A percentile compares a stretch with the other conserved stretches of the same genome.
phyloP scores from a whole-genome alignment of 2,329 filamentous ascomycete species.

The Phyllosticta citribraziliensis region DNA sequence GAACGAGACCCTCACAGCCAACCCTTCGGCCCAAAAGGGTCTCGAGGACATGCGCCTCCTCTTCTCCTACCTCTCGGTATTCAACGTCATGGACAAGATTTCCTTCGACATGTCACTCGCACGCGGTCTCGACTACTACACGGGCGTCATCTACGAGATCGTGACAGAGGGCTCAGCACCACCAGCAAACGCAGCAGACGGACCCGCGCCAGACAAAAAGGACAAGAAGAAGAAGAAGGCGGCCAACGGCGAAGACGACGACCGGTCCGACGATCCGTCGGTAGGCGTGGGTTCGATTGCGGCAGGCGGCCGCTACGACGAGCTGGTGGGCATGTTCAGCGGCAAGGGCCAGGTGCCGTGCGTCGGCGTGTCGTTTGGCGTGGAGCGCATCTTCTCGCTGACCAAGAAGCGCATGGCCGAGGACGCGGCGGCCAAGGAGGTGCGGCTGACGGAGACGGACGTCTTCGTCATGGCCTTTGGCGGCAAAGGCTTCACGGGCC shows the following conservation, averaged over 20 bases:
- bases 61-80: constrained; percentile 72
- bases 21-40: constrained; percentile 67
- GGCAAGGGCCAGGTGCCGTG: constrained; percentile 80
- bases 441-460: constrained; percentile 68
- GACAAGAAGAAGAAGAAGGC: constrained; percentile 36
- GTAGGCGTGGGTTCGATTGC: constrained; percentile 81
- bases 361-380: constrained; percentile 84
- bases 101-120: constrained; percentile 88
- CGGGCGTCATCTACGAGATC: constrained; percentile 82
- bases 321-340: constrained; percentile 88
- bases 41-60: constrained; percentile 72
- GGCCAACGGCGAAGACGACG: constrained; percentile 44
- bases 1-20: constrained; percentile 59
- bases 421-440: constrained; percentile 43
- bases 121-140: constrained; percentile 87
- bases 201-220: constrained; percentile 29
- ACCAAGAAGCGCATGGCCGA: constrained; percentile 66
- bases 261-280: constrained; percentile 68
- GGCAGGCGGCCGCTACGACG: constrained; percentile 84
- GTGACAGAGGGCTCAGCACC: constrained; percentile 69
- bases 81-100: constrained; percentile 60
- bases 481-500: constrained; percentile 70
- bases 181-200: constrained; percentile 21
- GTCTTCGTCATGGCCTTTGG: constrained; percentile 94
- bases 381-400: constrained; percentile 91